Evolutionary conservation across 1,139 yeast species (phyloP).

Genomic region (Suhomyces wounanorum): DNA sequence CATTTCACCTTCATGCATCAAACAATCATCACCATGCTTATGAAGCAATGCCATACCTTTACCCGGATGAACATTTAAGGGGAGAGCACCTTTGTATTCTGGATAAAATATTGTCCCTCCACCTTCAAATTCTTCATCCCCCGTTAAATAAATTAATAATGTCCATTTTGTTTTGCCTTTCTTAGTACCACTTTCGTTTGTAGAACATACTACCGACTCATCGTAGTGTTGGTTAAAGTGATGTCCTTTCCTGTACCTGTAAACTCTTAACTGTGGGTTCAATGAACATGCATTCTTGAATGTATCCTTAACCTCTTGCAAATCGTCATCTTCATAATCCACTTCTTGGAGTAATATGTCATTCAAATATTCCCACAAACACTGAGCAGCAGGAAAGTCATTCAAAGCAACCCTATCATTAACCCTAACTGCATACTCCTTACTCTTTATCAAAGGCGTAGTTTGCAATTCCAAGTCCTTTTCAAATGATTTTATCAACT

Average conservation of each 20-base stretch:
- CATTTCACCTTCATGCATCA: constrained; percentile 59
- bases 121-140: constrained; percentile 56
- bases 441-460: constrained; percentile 51
- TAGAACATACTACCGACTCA: constrained; percentile 49
- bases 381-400: constrained; percentile 41
- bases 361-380: constrained; percentile 48
- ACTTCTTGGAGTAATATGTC: constrained; percentile 32
- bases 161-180: constrained; percentile 60
- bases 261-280: constrained; percentile 59
- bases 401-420: constrained; percentile 53
- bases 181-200: constrained; percentile 20
- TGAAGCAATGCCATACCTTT: constrained; percentile 64
- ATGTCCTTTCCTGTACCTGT: constrained; percentile 59
- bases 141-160: constrained; percentile 58
- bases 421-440: constrained; percentile 59
- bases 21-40: constrained; percentile 68
- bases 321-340: constrained; percentile 35
- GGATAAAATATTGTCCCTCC: constrained; percentile 65
- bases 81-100: constrained; percentile 24
- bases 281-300: constrained; percentile 50
- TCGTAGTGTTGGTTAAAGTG: constrained; percentile 67
- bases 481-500: constrained; percentile 42
- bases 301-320: constrained; percentile 23
- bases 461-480: constrained; percentile 41
- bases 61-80: constrained; percentile 47